phyloP scores from a whole-genome alignment of 2,329 filamentous ascomycete genomes.

The Venturia pyrina region DNA sequence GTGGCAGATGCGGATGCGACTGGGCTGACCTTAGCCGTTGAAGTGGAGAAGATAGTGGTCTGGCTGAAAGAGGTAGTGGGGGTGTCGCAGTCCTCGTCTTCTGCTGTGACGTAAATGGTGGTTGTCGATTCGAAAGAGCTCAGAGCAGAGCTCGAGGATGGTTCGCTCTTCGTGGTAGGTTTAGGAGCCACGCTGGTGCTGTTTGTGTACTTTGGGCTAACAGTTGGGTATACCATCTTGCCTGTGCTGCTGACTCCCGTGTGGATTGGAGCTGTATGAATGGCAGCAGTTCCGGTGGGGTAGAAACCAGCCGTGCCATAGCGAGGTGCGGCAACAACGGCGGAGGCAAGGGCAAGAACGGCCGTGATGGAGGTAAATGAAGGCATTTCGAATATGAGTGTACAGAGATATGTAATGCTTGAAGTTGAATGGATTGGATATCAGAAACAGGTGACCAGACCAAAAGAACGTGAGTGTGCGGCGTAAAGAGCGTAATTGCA shows the following conservation, averaged over 20 bases:
- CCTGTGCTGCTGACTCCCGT: slow-evolving; percentile 2
- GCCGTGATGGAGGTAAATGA: not conserved
- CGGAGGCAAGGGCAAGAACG: not conserved
- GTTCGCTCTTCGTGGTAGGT: not conserved
- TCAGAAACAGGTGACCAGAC: not conserved
- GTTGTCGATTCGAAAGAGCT: not conserved
- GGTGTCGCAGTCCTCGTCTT: not conserved
- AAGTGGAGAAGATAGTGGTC: not conserved
- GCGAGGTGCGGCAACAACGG: not conserved
- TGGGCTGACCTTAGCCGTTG: not conserved
- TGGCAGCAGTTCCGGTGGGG: not conserved
- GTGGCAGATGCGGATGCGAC: not conserved
- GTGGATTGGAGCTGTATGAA: not conserved
- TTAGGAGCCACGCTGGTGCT: not conserved
- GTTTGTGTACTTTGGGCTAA: not conserved
- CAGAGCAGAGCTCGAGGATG: not conserved
- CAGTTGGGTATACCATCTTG: slow-evolving; percentile 3
- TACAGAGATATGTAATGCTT: not conserved
- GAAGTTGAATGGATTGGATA: not conserved
- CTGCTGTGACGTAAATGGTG: not conserved
- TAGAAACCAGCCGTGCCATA: not conserved
- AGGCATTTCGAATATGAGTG: not conserved
- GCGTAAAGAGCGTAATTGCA: not conserved
- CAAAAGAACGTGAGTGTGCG: not conserved
- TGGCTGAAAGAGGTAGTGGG: not conserved